These are phyloP conservation scores for Kwoniella europaea DNA, from an alignment of 768 basidiomycete species.

Conservation along the genomic window DNA sequence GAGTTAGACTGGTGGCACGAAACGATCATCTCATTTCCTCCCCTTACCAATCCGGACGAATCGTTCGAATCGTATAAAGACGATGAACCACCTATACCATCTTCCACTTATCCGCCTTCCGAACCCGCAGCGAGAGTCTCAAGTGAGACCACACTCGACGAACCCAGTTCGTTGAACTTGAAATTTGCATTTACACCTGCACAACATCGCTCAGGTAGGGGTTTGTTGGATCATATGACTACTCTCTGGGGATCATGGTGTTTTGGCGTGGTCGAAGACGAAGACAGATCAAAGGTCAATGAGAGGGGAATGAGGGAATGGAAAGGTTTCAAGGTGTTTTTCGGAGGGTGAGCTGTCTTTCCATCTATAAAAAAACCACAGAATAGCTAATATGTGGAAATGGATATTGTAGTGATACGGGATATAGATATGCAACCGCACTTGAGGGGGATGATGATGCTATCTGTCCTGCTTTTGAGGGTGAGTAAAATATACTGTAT, in stretches of 20 bases:
- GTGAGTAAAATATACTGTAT: conserved; percentile 19
- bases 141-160: conserved; percentile 7
- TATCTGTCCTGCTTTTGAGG: conserved; percentile 56
- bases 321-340: conserved; percentile 53
- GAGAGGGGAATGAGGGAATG: conserved; percentile 46
- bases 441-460: conserved; percentile 41
- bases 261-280: conserved; percentile 41
- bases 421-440: conserved; percentile 55
- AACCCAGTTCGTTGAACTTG: conserved; percentile 30
- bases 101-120: conserved; percentile 5
- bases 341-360: conserved; percentile 50
- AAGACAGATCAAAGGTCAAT: conserved; percentile 8
- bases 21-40: conserved; percentile 41
- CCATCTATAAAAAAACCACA: too few relatives aligned
- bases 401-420: conserved; percentile 49
- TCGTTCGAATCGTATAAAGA: conserved; percentile 12
- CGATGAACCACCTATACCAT: background rate
- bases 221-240: conserved; percentile 56
- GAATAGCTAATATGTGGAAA: background rate
- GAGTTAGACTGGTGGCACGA: conserved; percentile 58
- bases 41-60: background rate
- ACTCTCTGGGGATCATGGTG: conserved; percentile 57
- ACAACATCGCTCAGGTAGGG: conserved; percentile 56
- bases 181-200: conserved; percentile 57
- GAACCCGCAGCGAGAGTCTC: background rate